Evolutionary conservation across 192 early-diverging fungal genomes (phyloP).

Genomic region (Backusella morwellensis): DNA sequence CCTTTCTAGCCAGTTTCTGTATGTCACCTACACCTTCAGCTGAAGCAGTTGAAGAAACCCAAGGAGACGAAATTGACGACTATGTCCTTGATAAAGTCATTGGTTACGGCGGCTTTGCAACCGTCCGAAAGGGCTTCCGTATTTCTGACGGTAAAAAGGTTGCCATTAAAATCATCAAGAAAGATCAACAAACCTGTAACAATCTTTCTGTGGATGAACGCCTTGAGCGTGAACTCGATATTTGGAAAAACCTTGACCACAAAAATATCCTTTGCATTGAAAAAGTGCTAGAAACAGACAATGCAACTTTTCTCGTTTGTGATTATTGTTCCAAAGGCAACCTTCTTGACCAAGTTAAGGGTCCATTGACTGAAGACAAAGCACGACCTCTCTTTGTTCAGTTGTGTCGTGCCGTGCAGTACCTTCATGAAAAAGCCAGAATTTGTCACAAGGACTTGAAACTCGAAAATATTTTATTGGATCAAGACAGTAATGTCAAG

Average conservation of each 20-base stretch:
- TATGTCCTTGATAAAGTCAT: slow-evolving; percentile 68
- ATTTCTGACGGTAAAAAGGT: slow-evolving; percentile 47
- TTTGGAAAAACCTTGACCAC: slow-evolving; percentile 69
- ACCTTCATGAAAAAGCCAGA: slow-evolving; percentile 73
- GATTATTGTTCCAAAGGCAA: slow-evolving; percentile 66
- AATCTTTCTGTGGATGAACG: slow-evolving; percentile 19
- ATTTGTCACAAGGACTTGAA: slow-evolving; percentile 85
- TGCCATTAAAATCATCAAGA: slow-evolving; percentile 73
- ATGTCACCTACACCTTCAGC: slow-evolving; percentile 11
- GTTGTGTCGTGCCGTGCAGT: slow-evolving; percentile 68
- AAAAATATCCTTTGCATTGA: slow-evolving; percentile 62
- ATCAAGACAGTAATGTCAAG: slow-evolving; percentile 65
- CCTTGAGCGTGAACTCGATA: slow-evolving; percentile 64
- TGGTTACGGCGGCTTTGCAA: slow-evolving; percentile 75
- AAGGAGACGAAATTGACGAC: slow-evolving; percentile 74
- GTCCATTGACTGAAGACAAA: slow-evolving; percentile 46
- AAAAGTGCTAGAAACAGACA: slow-evolving; percentile 65
- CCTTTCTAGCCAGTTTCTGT: slow-evolving; percentile 34
- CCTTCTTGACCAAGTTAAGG: slow-evolving; percentile 59
- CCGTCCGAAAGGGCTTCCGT: slow-evolving; percentile 66
- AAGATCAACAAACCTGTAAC: slow-evolving; percentile 11
- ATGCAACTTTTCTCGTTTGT: slow-evolving; percentile 68
- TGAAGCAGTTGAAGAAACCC: slow-evolving; percentile 38
- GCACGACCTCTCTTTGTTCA: slow-evolving; percentile 68
- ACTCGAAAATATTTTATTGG: slow-evolving; percentile 86